phyloP scores from a whole-genome alignment of 1,139 yeast species.

The Debaryomyces fabryi region DNA sequence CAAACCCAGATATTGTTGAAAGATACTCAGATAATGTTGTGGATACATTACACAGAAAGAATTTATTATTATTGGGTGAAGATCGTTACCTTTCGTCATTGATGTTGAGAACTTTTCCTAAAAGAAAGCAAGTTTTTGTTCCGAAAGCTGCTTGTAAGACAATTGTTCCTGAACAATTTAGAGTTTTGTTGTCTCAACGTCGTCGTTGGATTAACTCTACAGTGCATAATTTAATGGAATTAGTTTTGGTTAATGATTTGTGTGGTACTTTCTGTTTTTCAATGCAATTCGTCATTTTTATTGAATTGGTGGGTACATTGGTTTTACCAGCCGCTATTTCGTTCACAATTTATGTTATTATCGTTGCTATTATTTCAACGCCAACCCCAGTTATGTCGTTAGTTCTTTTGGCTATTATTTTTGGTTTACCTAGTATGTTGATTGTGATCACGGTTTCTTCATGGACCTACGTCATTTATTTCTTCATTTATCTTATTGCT shows the following conservation, averaged over 20 bases:
- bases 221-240: slow-evolving; percentile 91
- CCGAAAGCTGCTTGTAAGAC: slow-evolving; percentile 97
- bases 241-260: slow-evolving; percentile 82
- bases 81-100: slow-evolving; percentile 87
- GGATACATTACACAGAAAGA: slow-evolving; percentile 87
- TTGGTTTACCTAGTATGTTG: slow-evolving; percentile 87
- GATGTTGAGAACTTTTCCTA: slow-evolving; percentile 92
- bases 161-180: slow-evolving; percentile 81
- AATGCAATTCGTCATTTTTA: slow-evolving; percentile 90
- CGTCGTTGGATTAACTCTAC: slow-evolving; percentile 99
- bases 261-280: slow-evolving; percentile 98
- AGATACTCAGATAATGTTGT: slow-evolving; percentile 89
- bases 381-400: slow-evolving; percentile 87
- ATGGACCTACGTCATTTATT: slow-evolving; percentile 76
- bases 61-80: slow-evolving; percentile 86
- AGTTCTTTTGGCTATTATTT: slow-evolving; percentile 74
- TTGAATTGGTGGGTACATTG: slow-evolving; percentile 87
- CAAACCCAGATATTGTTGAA: slow-evolving; percentile 96
- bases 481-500: slow-evolving; percentile 76
- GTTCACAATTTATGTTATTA: slow-evolving; percentile 81
- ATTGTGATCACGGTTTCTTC: slow-evolving; percentile 89
- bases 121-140: slow-evolving; percentile 87
- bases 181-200: slow-evolving; percentile 86
- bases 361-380: slow-evolving; percentile 71
- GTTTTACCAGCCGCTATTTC: slow-evolving; percentile 91